phyloP scores from a whole-genome alignment of 257 asterid species.

The Solanum paucissectum region DNA sequence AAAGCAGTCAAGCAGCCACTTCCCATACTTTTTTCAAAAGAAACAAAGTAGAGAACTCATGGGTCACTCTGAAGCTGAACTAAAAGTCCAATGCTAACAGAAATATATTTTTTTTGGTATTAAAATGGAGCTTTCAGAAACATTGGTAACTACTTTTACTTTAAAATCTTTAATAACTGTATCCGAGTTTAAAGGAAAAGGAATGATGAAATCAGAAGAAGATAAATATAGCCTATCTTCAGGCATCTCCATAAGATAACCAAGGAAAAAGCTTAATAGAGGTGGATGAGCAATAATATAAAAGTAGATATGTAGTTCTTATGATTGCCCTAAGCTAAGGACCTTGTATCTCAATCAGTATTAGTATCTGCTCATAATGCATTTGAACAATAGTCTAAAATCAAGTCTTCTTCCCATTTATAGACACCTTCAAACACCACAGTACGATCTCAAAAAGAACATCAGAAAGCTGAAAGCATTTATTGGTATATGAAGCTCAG shows the following conservation, averaged over 20 bases:
- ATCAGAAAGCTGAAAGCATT: neutral
- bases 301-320: neutral
- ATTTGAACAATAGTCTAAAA: neutral
- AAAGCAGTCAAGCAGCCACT: neutral
- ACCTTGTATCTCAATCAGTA: neutral
- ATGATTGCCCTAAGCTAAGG: neutral
- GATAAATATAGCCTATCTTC: neutral
- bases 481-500: neutral
- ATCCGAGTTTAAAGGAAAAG: neutral
- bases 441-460: neutral
- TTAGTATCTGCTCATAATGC: neutral
- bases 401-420: neutral
- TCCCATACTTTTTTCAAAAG: neutral
- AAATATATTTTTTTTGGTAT: neutral
- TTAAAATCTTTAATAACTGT: neutral
- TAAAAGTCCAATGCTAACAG: neutral
- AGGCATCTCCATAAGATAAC: neutral
- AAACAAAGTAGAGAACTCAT: neutral
- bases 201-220: neutral
- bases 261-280: neutral
- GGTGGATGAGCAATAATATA: neutral
- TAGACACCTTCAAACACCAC: neutral
- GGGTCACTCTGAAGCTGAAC: neutral
- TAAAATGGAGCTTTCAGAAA: neutral
- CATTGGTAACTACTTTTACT: neutral